Percentiles rank a stretch among this genome's conserved stretches.
These are phyloP conservation scores for Tetrapisispora nanseiensis DNA, from an alignment of 805 yeast species.

Conservation along the genomic window DNA sequence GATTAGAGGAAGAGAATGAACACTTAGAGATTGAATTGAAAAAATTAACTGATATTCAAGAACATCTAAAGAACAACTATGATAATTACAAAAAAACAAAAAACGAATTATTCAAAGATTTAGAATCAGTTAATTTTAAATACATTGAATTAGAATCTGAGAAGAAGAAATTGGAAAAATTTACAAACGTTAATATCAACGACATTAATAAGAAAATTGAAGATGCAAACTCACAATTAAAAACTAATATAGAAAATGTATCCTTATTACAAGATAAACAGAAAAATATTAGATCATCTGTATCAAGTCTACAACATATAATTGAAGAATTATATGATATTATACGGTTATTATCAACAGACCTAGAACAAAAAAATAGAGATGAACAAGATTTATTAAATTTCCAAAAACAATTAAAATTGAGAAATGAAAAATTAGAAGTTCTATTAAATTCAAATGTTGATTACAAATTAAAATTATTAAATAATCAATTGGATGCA, in stretches of 20 bases:
- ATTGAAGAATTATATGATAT: slow-evolving; percentile 24
- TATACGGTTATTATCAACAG: slow-evolving; percentile 37
- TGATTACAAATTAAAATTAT: slow-evolving; percentile 31
- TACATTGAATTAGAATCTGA: slow-evolving; percentile 48
- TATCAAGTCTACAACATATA: slow-evolving; percentile 44
- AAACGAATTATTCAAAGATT: slow-evolving; percentile 42
- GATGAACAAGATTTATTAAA: slow-evolving; percentile 37
- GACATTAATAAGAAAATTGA: slow-evolving; percentile 42
- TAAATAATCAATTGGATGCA: slow-evolving; percentile 37
- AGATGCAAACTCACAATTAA: slow-evolving; percentile 40
- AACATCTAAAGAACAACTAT: slow-evolving; percentile 51
- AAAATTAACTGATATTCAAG: slow-evolving; percentile 52
- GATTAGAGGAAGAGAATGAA: slow-evolving; percentile 40
- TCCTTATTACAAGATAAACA: slow-evolving; percentile 38
- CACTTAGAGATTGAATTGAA: slow-evolving; percentile 54
- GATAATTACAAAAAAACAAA: slow-evolving; percentile 55
- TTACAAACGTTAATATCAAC: slow-evolving; percentile 51
- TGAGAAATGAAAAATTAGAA: slow-evolving; percentile 34
- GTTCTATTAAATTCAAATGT: slow-evolving; percentile 34
- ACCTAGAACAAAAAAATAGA: slow-evolving; percentile 33
- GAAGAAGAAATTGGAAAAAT: slow-evolving; percentile 48
- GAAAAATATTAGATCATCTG: slow-evolving; percentile 42
- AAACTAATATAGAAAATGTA: slow-evolving; percentile 32
- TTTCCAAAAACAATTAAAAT: slow-evolving; percentile 37
- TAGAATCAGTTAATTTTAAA: slow-evolving; percentile 52